Evolutionary conservation across 2,329 filamentous ascomycete species (phyloP), one percentile per base, ranked within the genome.

Genomic region (Xylaria sp.): DNA sequence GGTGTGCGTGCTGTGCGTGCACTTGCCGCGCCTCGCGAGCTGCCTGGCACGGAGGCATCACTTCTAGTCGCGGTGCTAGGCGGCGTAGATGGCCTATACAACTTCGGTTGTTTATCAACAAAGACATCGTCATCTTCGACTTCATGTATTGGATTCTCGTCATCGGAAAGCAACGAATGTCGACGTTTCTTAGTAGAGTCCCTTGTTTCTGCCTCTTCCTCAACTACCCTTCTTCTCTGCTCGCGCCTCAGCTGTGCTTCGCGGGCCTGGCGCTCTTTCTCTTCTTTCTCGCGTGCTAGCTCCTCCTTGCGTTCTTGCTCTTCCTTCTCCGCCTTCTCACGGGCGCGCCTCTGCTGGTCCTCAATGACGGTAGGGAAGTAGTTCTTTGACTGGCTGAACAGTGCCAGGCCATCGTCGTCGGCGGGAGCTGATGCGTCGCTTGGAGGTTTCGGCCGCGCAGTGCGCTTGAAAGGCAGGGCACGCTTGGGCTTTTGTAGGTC

Each of bases 391-490:
- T 84, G 83, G 49, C 82, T 81, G 70, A 89, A 89, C 6, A 88
- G 78, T 1, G 79, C 79, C 11, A 88, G 79, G 2, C 76, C 77
- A 59, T 82, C 80, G 33, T 78, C 80, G 46, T 82, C 78, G 17
- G 77, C 74, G 59, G 54, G 61, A 65, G 74, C 64, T 26, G 73
- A 65, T n/a, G 74, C 77, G 1, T 79, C 75, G 28, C 70, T 71
- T 1, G 77, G 73, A 10, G 66, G 61, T 51, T 75, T 74, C 54
- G 80, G 81, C 70, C 82, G 76, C 23, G 80, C 83, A 2, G 84
- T 86, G 13, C 83, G 83, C 69, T 86, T 86, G 76, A 86, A 86
- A 0, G 84, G 84, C 1, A 86, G 80, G 73, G 81, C 82, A 64
- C 78, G 79, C 71, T 78, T 81, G 36, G 76, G 69, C 17, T 76